phyloP scores from a whole-genome alignment of 805 yeast species.

The Candida ovalis region DNA sequence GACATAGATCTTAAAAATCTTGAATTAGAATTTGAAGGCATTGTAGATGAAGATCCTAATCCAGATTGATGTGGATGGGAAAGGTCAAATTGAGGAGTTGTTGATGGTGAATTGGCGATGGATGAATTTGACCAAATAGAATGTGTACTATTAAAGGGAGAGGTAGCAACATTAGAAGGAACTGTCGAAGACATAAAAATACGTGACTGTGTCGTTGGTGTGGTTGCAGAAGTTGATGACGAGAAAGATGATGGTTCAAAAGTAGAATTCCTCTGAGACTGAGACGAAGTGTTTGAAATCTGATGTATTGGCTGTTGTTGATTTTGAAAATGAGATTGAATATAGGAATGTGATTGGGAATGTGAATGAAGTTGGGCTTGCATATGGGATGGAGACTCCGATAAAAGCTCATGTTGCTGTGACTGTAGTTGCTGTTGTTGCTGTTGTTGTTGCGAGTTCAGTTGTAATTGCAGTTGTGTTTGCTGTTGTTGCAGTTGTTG shows the following conservation, averaged over 20 bases:
- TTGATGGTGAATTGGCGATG: conserved; percentile 8
- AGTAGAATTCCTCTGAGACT: conserved; percentile 3
- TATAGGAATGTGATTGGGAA: not conserved
- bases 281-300: not conserved
- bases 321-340: conserved; percentile 1
- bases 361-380: not conserved
- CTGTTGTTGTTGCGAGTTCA: conserved; percentile 1
- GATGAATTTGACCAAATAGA: conserved; percentile 22
- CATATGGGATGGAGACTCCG: not conserved
- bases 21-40: conserved; percentile 1
- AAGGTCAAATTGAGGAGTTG: conserved; percentile 6
- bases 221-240: conserved; percentile 3
- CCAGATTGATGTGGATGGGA: not conserved
- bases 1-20: conserved; percentile 12
- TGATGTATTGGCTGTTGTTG: not conserved
- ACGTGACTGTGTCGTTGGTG: conserved; percentile 6
- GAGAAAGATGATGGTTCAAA: conserved; percentile 8
- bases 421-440: not conserved
- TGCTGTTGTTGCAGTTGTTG: conserved; percentile 3
- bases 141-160: conserved; percentile 22
- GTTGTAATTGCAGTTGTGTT: not conserved
- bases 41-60: not conserved
- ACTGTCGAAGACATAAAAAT: conserved; percentile 12
- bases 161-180: conserved; percentile 17
- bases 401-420: not conserved